Evolutionary conservation across 164 flowering plant genomes (phyloP).

Genomic region (Nymphaea thermarum): DNA sequence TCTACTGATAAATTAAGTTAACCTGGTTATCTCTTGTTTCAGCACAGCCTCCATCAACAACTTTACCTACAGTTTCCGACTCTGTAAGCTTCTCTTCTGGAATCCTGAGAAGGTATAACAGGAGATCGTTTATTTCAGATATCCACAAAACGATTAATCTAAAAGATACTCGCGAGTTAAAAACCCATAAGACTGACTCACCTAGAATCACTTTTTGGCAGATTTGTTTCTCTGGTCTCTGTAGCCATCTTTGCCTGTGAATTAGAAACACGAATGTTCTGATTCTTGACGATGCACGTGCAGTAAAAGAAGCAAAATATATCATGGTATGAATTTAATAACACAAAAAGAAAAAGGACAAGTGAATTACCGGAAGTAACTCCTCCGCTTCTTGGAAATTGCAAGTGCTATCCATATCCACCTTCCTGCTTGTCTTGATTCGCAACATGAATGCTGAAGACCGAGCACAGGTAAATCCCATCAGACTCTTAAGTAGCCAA

Average conservation of each 20-base stretch:
- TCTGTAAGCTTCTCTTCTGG: neutral
- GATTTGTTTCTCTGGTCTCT: neutral
- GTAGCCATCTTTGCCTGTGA: neutral
- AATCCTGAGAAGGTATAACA: neutral
- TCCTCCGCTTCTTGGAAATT: constrained; percentile 55
- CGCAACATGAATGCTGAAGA: constrained; percentile 69
- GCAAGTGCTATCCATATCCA: constrained; percentile 42
- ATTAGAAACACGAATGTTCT: neutral
- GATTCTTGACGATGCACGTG: neutral
- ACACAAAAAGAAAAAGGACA: no score
- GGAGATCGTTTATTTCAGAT: neutral
- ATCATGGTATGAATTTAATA: neutral
- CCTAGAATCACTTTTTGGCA: neutral
- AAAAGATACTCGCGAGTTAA: neutral
- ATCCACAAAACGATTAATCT: neutral
- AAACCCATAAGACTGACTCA: neutral
- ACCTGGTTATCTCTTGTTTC: neutral
- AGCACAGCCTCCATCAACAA: neutral
- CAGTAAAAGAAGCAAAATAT: no score
- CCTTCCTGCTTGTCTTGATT: constrained; percentile 52
- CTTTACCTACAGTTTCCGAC: neutral
- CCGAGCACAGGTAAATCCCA: neutral
- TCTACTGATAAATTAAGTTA: no score
- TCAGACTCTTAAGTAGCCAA: neutral
- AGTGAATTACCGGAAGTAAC: constrained; percentile 24